These are phyloP conservation scores for Tausonia pullulans DNA, from an alignment of 1,284 basidiomycete species.

Conservation along the genomic window DNA sequence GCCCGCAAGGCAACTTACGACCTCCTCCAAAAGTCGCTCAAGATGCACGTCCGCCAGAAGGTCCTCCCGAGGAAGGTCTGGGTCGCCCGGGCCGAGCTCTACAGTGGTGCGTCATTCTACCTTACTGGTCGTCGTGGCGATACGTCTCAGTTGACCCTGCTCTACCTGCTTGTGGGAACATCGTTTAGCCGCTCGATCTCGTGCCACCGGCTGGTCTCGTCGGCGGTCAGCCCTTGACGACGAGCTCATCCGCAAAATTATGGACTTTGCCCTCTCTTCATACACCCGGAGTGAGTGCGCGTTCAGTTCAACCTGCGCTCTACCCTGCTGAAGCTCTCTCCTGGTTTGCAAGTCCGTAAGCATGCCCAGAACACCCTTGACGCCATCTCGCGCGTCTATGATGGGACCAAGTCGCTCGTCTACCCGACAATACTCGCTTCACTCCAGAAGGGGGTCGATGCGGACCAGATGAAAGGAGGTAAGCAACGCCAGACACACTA, in stretches of 20 bases:
- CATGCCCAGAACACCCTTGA: conserved; percentile 63
- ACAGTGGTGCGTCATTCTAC: conserved; percentile 22
- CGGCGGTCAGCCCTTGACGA: conserved; percentile 71
- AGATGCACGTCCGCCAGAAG: conserved; percentile 59
- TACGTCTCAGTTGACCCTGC: conserved; percentile 53
- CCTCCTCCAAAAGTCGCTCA: conserved; percentile 53
- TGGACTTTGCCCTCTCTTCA: conserved; percentile 73
- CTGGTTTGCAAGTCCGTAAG: conserved; percentile 32
- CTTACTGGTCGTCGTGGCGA: conserved; percentile 34
- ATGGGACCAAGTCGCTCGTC: conserved; percentile 64
- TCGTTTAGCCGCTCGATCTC: conserved; percentile 13
- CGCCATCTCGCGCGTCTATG: conserved; percentile 58
- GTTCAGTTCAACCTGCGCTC: conserved; percentile 23
- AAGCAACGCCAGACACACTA: background rate
- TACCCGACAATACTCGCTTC: conserved; percentile 64
- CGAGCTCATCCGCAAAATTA: conserved; percentile 59
- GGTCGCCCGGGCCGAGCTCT: conserved; percentile 34
- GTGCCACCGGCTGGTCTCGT: conserved; percentile 49
- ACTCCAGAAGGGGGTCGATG: conserved; percentile 63
- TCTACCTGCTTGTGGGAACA: background rate
- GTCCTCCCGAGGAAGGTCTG: conserved; percentile 45
- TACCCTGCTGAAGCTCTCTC: background rate
- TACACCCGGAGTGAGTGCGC: conserved; percentile 54
- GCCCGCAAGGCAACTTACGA: conserved; percentile 53
- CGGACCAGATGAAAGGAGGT: conserved; percentile 83